These are phyloP conservation scores for Juncus effusus DNA, from an alignment of 176 grass and related monocot species.

Conservation along the genomic window DNA sequence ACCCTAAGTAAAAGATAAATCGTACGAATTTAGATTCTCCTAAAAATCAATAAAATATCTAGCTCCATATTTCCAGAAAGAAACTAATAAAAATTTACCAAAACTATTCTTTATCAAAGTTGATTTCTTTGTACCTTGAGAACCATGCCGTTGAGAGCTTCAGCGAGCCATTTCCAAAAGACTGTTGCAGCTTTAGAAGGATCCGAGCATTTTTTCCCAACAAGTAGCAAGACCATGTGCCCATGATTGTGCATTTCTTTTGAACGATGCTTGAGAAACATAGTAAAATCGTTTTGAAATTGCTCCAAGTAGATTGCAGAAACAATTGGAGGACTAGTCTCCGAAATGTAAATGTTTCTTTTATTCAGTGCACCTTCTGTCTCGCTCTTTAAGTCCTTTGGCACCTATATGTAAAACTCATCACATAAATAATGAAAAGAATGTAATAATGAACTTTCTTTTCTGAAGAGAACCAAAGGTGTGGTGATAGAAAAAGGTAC, in stretches of 20 bases:
- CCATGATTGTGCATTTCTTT: constrained; percentile 1
- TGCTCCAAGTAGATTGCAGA: constrained; percentile 11
- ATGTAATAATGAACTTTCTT: not conserved
- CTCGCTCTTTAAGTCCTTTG: not conserved
- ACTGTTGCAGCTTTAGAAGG: not conserved
- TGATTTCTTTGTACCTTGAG: not conserved
- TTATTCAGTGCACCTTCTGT: not conserved
- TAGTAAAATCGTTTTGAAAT: constrained; percentile 13
- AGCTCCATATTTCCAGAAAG: too few species aligned
- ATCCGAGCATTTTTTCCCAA: not conserved
- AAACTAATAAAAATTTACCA: too few species aligned
- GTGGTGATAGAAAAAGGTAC: not conserved
- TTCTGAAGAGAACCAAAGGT: not conserved
- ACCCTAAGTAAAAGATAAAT: too few species aligned
- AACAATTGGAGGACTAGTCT: constrained; percentile 1
- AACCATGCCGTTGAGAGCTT: constrained; percentile 17
- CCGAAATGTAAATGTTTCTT: constrained; percentile 4
- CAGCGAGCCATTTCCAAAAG: not conserved
- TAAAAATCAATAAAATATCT: too few species aligned
- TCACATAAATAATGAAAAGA: not conserved
- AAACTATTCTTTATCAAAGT: too few species aligned
- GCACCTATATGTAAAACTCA: constrained; percentile 11
- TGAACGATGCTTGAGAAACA: constrained; percentile 14
- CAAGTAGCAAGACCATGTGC: constrained; percentile 8
- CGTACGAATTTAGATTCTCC: too few species aligned